phyloP scores from a whole-genome alignment of 2,329 filamentous ascomycete genomes.

The Aureobasidium sp. region DNA sequence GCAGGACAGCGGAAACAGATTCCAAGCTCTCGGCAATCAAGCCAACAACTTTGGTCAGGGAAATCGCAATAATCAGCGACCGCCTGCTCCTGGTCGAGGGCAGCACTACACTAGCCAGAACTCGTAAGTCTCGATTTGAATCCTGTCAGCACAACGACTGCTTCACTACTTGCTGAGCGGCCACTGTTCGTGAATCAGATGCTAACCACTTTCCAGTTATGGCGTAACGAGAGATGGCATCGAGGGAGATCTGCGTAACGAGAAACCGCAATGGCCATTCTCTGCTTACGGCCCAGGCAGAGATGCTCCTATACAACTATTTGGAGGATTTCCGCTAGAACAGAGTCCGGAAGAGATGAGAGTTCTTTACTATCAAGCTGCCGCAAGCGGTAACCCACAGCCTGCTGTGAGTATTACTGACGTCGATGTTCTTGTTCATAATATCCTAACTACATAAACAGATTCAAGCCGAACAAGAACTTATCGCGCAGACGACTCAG shows the following conservation, averaged over 20 bases:
- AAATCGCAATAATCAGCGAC: slow-evolving; percentile 6
- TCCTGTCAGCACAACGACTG: background rate
- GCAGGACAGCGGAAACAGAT: slow-evolving; percentile 43
- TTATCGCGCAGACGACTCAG: slow-evolving; percentile 56
- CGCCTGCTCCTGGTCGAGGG: slow-evolving; percentile 31
- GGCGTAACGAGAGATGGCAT: slow-evolving; percentile 52
- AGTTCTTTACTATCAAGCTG: slow-evolving; percentile 58
- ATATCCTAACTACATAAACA: background rate
- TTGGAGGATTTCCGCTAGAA: slow-evolving; percentile 70
- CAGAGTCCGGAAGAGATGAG: slow-evolving; percentile 85
- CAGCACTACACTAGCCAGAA: slow-evolving; percentile 17
- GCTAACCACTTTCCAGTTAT: slow-evolving; percentile 30
- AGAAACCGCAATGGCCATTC: slow-evolving; percentile 75
- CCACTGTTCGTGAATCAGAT: background rate
- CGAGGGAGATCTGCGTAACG: slow-evolving; percentile 56
- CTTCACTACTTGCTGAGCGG: background rate
- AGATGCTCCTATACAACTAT: slow-evolving; percentile 71
- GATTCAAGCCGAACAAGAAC: slow-evolving; percentile 48
- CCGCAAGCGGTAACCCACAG: slow-evolving; percentile 50
- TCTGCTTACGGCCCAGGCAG: slow-evolving; percentile 75
- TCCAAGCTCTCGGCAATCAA: slow-evolving; percentile 40
- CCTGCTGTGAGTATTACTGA: slow-evolving; percentile 36
- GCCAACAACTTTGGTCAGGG: slow-evolving; percentile 21
- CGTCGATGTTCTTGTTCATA: background rate
- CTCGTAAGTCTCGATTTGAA: background rate